These are phyloP conservation scores for Colletotrichum graminicola DNA, from an alignment of 2,329 filamentous ascomycete species.

Conservation along the genomic window DNA sequence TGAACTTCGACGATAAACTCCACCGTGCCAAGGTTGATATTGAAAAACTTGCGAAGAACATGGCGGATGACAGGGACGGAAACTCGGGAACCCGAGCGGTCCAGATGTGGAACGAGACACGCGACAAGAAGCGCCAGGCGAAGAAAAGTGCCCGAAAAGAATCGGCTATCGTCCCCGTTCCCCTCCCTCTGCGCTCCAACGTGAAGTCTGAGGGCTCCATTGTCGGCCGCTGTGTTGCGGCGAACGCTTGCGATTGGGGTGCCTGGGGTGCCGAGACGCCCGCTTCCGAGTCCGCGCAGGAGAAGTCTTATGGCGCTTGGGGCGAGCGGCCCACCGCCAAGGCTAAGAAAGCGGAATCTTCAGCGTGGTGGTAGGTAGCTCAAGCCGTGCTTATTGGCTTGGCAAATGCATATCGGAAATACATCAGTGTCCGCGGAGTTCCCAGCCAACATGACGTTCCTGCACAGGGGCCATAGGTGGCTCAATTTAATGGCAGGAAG, in stretches of 20 bases:
- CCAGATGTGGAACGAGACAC: neutral
- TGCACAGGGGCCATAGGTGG: neutral
- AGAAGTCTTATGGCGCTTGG: too few species aligned
- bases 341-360: accelerated
- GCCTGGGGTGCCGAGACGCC: too few species aligned
- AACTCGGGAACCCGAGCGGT: neutral
- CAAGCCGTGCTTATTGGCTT: too few species aligned
- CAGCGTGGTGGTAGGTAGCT: too few species aligned
- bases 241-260: neutral
- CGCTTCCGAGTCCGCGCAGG: too few species aligned
- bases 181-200: too few species aligned
- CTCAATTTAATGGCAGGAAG: neutral
- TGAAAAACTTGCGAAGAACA: neutral
- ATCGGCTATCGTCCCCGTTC: too few species aligned
- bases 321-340: too few species aligned
- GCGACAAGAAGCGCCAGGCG: accelerated
- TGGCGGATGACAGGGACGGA: neutral
- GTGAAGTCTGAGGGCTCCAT: too few species aligned
- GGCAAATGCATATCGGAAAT: neutral
- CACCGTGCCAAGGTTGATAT: too few species aligned
- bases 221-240: neutral
- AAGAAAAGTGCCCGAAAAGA: neutral
- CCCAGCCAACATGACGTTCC: neutral
- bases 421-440: neutral
- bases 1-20: too few species aligned